Conservation (phyloP, 1,284 basidiomycete genomes). For the Sanghuangporus sanghuang region DNA sequence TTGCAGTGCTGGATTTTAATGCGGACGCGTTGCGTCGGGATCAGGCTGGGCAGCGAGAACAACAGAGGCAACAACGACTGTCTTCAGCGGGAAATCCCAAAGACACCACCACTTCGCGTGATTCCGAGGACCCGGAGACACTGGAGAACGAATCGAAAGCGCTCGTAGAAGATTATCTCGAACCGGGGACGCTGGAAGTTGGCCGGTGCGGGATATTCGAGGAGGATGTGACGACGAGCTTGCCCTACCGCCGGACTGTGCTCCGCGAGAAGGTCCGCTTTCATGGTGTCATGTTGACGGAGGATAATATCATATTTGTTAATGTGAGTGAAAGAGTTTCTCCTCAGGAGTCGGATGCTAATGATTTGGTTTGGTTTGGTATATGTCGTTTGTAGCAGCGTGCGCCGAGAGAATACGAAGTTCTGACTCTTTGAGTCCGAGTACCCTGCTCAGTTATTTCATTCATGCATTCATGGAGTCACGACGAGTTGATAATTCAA, state of each 20-base stretch:
- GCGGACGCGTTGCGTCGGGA: slow-evolving; percentile 34
- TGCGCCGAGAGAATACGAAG: slow-evolving; percentile 6
- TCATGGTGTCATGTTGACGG: slow-evolving; percentile 44
- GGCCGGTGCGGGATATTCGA: slow-evolving; percentile 28
- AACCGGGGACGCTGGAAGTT: slow-evolving; percentile 5
- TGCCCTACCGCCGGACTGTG: slow-evolving; percentile 37
- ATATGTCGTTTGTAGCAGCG: not conserved
- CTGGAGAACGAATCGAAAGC: not conserved
- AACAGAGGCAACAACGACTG: not conserved
- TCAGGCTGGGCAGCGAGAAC: not conserved
- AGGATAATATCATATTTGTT: slow-evolving; percentile 49
- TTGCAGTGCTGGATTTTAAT: slow-evolving; percentile 50
- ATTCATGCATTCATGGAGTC: too few species aligned
- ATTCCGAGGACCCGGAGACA: not conserved
- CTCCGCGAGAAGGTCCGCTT: slow-evolving; percentile 20
- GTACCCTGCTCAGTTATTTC: not conserved
- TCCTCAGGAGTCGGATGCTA: not conserved
- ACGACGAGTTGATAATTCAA: too few species aligned
- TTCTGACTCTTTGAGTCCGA: slow-evolving; percentile 3
- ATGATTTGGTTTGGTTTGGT: not conserved
- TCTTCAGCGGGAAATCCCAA: not conserved
- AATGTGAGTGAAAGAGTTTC: slow-evolving; percentile 32
- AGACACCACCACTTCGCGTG: not conserved
- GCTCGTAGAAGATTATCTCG: not conserved
- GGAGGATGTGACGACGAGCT: slow-evolving; percentile 35